A percentile compares a stretch with the other conserved stretches of the same genome.
phyloP scores from a whole-genome alignment of 2,329 filamentous ascomycete genomes.

The Alternaria arborescens region DNA sequence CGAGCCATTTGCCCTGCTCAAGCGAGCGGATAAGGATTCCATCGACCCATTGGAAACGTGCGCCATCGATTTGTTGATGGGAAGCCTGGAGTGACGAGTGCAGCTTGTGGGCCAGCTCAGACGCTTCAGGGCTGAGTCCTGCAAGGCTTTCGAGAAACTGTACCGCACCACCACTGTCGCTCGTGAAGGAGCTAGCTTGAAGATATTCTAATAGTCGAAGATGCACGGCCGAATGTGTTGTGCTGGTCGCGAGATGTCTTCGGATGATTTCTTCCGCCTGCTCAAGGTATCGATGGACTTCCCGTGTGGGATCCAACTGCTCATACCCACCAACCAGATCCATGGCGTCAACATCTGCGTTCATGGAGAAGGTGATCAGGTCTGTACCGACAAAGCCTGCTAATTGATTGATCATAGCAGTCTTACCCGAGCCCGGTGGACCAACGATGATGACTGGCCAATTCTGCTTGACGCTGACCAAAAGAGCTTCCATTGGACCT shows the following conservation, averaged over 20 bases:
- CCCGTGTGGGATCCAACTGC: conserved; percentile 83
- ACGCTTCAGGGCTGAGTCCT: conserved; percentile 20
- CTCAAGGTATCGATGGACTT: conserved; percentile 68
- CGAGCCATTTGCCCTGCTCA: conserved; percentile 86
- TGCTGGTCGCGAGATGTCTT: conserved; percentile 24
- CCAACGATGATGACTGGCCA: conserved; percentile 92
- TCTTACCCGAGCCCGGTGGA: conserved; percentile 86
- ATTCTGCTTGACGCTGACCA: conserved; percentile 84
- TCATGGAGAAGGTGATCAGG: conserved; percentile 85
- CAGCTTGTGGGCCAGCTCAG: conserved; percentile 58
- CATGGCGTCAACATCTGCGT: conserved; percentile 95
- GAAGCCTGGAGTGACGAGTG: conserved; percentile 62
- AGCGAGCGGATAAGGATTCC: conserved; percentile 89
- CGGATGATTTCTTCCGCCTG: conserved; percentile 64
- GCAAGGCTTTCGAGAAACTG: conserved; percentile 24
- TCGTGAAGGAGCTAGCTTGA: conserved; percentile 5
- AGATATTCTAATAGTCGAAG: conserved; percentile 37
- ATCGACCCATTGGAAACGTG: conserved; percentile 95
- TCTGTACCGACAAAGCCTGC: conserved; percentile 80
- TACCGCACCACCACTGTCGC: conserved; percentile 11
- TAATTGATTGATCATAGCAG: conserved; percentile 77
- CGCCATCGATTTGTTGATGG: conserved; percentile 68
- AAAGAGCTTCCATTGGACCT: conserved; percentile 80
- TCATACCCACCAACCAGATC: conserved; percentile 97
- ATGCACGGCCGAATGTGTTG: conserved; percentile 14